Evolutionary conservation across 768 basidiomycete species (phyloP), one percentile per base, ranked within the genome.

Genomic region (Auriscalpium microsporum): DNA sequence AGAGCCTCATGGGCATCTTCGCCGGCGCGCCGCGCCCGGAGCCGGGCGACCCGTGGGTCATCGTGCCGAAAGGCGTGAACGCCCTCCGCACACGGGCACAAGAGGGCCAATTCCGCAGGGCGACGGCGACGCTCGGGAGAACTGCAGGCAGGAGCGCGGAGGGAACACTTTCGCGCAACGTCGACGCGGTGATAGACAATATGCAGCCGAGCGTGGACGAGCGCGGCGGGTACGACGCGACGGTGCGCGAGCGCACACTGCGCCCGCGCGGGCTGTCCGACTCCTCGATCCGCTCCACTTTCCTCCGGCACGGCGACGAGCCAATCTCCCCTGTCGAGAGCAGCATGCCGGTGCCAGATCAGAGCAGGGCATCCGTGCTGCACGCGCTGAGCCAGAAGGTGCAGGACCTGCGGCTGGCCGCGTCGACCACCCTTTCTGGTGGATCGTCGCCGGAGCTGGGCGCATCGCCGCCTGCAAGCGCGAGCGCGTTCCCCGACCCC

Each of bases 241-340:
- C 84, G n/a, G 68, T 90, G 14, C 69, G 84, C 23, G 77, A 86
- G 48, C 82, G 83, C 19, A 82, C 84, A 16, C 73, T 94, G 8
- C 80, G 82, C 40, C 79, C 86, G 33, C 80, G 94, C 53, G 92
- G 93, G 2, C 69, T 96, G 50, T 92, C 90, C 2, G 95, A 97
- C 67, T 94, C 93, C 1, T 94, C 91, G 2, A 93, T 97, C 57
- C 89, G 84, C 58, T 87, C 90, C 4, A 90, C 90, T 0, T 95
- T 89, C 70, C 72, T 83, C 57, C 75, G 71, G 53, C 80, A 87
- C 48, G 73, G 68, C 5, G 75, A 74, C n/a, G 70, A 73, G 34
- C 21, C 53, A 14, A 59, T 2, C 50, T 40, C 16, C 13, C 44
- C 1, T 28, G 38, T 8, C 46, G 52, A 6, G 35, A 40, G 11